Base-by-base conservation (phyloP, 116 monocot species). In the Posidonia oceanica region DNA sequence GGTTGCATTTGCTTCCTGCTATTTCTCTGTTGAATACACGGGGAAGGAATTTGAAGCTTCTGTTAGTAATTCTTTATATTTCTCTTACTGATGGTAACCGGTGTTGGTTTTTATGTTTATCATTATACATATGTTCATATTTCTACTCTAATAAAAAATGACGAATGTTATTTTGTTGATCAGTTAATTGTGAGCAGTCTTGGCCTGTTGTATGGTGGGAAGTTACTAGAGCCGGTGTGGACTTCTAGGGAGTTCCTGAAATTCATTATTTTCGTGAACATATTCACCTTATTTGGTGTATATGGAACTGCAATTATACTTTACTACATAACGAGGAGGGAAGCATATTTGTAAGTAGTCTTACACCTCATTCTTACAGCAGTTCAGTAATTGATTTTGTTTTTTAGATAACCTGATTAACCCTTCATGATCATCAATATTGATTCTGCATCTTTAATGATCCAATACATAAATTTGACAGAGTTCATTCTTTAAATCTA, bases 181-280 rank as follows among this genome's bases (percentile, higher is more conserved):
- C 55, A 69, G 69, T 69, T 69, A 23, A 69, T 69, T 38, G 69
- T 69, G 69, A 69, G 69, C 69, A 69, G 52, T 36, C 37, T 69
- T 55, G 69, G 69, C 17, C 5, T 69, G 4, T 54, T 69, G 10
- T 69, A 37, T 52, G 53, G 69, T 39, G 56, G 69, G 54, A 69
- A 56, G 36, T 36, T 69, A 23, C 55, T 69, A 13, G 69, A 69
- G 8, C 69, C 69, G 8, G 14, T 55, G 22, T 69, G 69, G 69
- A 69, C 69, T 38, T 15, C 69, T 36, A 56, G 69, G 54, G 69
- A 69, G 36, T 69, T 69, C 56, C 55, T 69, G 16, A 69, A 54
- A 41, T 69, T 69, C 37, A 38, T 69, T 53, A 11, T 69, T 41
- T 69, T 69, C 3, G 69, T 69, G 23, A 69, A 69, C 16, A 22